Base-by-base conservation (phyloP, 495 filamentous ascomycete species). In the Collariella sp. region DNA sequence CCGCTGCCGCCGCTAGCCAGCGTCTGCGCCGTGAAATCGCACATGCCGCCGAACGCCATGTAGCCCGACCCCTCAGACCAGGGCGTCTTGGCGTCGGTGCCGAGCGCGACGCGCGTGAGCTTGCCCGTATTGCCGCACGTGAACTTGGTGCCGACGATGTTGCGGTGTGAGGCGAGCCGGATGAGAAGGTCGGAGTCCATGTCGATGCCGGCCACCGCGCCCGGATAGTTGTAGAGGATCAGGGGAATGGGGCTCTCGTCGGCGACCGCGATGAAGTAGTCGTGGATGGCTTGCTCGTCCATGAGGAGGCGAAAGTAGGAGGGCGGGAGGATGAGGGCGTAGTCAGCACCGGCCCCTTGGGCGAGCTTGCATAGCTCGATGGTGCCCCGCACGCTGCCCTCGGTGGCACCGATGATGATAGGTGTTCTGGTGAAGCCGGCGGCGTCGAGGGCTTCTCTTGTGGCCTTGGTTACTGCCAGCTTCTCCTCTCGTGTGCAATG, bases 161-260 rank as follows among this genome's bases (percentile, higher is more conserved):
- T 94, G 45, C 85, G 83, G 65, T 94, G 88, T 57, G 84, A 70
- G 19, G 86, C 87, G 39, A 95, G 80, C 63, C 77, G 80, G 67
- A 93, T 88, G 58, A 94, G 79, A 46, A 93, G 78, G 64, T 95
- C 89, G 33, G 83, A 88, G 76, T 91, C 88, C 85, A 95, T 87
- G 65, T 94, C 89, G 62, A 95, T 88, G 24, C 89, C 89, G n/a
- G 87, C 81, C 5, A 94, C 89, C 34, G 88, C 89, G 34, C 88
- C 89, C 1, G 89, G 89, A 71, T 94, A 94, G 75, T 95, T 94
- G 75, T 94, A 93, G 12, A 95, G 74, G 50, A 91, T 80, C n/a
- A 95, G 72, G 3, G 87, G 86, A 15, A 94, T 67, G 7, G 89
- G 87, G 20, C 81, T 85, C 11, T 61, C 75, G 64, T 91, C 85